Evolutionary conservation across 1,284 basidiomycete genomes (phyloP).

Genomic region (Fereydounia khargensis): DNA sequence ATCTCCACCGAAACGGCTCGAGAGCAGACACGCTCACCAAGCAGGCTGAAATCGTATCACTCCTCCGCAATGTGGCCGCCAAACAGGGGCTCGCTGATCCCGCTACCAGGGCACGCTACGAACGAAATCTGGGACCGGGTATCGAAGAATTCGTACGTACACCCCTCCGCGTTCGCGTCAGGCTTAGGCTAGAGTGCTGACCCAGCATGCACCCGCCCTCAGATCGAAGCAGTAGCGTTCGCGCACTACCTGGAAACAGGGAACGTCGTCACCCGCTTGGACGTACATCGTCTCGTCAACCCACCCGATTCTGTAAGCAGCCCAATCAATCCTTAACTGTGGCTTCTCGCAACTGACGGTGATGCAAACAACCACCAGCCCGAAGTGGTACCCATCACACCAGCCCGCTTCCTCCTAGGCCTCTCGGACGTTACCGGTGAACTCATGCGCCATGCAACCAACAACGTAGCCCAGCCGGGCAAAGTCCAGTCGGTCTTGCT

Average conservation of each 20-base stretch:
- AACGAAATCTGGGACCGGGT: slow-evolving; percentile 47
- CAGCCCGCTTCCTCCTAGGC: slow-evolving; percentile 86
- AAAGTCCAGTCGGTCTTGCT: slow-evolving; percentile 34
- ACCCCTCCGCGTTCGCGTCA: neutral
- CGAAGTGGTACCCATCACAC: no score
- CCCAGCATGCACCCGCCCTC: neutral
- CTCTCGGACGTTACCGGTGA: slow-evolving; percentile 92
- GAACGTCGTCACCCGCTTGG: no score
- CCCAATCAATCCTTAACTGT: no score
- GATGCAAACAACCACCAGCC: neutral
- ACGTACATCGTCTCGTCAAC: no score
- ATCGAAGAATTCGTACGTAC: slow-evolving; percentile 58
- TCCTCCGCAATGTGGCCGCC: slow-evolving; percentile 66
- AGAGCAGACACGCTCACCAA: neutral
- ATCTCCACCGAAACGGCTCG: slow-evolving; percentile 70
- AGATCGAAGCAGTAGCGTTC: no score
- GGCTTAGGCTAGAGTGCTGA: no score
- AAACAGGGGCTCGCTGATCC: slow-evolving; percentile 35
- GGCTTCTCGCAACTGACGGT: neutral
- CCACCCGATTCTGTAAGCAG: no score
- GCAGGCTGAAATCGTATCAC: slow-evolving; percentile 63
- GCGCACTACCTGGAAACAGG: no score
- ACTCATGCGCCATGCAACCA: slow-evolving; percentile 86
- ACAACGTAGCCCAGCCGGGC: slow-evolving; percentile 31
- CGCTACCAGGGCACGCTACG: slow-evolving; percentile 31